Base-by-base conservation (phyloP, 2,329 filamentous ascomycete species). In the Drechslerella coelobrocha region DNA sequence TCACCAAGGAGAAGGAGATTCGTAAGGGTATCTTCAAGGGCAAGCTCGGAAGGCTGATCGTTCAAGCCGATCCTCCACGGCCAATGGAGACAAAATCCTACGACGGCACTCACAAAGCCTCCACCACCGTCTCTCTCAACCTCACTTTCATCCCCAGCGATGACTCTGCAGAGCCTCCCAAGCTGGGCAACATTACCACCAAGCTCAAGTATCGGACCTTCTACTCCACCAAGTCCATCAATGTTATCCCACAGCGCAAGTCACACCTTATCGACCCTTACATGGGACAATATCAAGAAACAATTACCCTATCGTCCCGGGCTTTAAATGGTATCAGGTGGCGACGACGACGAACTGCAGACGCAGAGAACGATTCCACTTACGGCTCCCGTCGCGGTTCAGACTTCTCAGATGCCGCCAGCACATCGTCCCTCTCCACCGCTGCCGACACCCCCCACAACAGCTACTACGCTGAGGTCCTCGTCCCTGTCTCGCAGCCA, bases 401-500 rank as follows among this genome's bases (percentile, higher is more conserved):
- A 27, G 68, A 72, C 23, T 19, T 69, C 19, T 69, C 65, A 1
- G 65, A 69, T 48, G 53, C 52, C 39, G 65, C 34, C 23, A 69
- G 60, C 26, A 61, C 68, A 47, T 23, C 17, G 14, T 50, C 66
- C 23, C 50, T 59, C 31, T 63, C 59, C 9, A 39, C 41, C 14
- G 39, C 61, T 47, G 29, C 17, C 26, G 59, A 63, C 21, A 39
- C 27, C 17, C 60, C 71, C 17, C 56, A 57, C 65, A 75, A 75
- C n/a, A n/a, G n/a, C 78, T 90, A 88, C 78, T 86, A 85, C 1
- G 82, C 87, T 5, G 81, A 81, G n/a, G 79, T 90, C 34, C 76
- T 88, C 1, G 83, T 89, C 1, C 88, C 88, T 0, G 80, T 90
- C 75, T 82, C 83, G 0, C 81, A 89, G 0, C 87, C 88, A 0